Evolutionary conservation across 768 basidiomycete species (phyloP).

Genomic region (Podaxis sp.): DNA sequence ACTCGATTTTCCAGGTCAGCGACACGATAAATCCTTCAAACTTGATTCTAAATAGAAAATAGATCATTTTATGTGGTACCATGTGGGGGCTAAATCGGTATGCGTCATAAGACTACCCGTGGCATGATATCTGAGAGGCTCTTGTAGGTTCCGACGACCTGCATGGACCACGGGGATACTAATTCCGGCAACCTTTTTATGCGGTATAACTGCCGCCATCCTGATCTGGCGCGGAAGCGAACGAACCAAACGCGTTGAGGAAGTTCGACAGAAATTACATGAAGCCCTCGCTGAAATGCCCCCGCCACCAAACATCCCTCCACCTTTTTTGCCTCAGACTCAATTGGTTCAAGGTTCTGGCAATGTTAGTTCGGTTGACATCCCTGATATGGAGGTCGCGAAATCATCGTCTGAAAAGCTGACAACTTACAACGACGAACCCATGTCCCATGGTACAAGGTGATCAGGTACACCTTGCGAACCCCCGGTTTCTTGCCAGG

Average conservation of each 20-base stretch:
- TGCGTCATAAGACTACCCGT: constrained; percentile 1
- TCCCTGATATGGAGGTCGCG: neutral
- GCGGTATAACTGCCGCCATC: constrained; percentile 72
- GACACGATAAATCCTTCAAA: neutral
- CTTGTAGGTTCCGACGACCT: constrained; percentile 55
- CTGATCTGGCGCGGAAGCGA: constrained; percentile 75
- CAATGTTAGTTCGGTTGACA: neutral
- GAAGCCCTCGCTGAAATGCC: constrained; percentile 36
- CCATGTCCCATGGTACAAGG: neutral
- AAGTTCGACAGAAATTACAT: constrained; percentile 62
- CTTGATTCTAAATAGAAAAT: neutral
- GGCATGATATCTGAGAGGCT: neutral
- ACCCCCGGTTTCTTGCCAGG: neutral
- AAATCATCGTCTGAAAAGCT: constrained; percentile 4
- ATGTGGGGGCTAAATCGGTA: constrained; percentile 83
- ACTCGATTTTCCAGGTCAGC: constrained; percentile 76
- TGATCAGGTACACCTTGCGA: neutral
- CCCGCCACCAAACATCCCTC: neutral
- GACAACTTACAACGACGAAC: neutral
- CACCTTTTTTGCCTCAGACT: constrained; percentile 11
- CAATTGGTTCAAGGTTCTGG: constrained; percentile 34
- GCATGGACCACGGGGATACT: constrained; percentile 68
- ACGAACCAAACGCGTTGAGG: constrained; percentile 64
- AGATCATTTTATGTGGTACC: constrained; percentile 67
- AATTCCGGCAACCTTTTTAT: constrained; percentile 73